A percentile compares a stretch with the other conserved stretches of the same genome.
phyloP scores from a whole-genome alignment of 2,329 filamentous ascomycete species.

The Sclerotinia trifoliorum region DNA sequence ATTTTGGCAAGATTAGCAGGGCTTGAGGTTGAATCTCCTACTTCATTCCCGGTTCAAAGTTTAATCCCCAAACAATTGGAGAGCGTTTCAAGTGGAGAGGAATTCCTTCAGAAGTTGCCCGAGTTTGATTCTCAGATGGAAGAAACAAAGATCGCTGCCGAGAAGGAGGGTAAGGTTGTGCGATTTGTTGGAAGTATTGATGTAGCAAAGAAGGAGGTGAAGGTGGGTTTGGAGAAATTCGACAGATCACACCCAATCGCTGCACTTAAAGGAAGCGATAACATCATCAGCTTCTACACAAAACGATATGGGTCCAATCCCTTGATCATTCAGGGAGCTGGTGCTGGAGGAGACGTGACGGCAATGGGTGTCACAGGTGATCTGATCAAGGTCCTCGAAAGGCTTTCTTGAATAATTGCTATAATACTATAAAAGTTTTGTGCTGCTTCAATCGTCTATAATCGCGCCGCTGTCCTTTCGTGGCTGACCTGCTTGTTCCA shows the following conservation, averaged over 20 bases:
- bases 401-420: conserved; percentile 41
- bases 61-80: conserved; percentile 88
- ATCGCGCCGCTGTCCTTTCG: conserved; percentile 27
- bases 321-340: conserved; percentile 90
- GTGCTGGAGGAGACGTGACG: conserved; percentile 91
- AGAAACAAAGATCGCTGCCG: conserved; percentile 77
- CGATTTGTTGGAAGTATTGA: conserved; percentile 94
- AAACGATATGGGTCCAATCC: conserved; percentile 89
- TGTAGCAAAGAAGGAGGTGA: conserved; percentile 74
- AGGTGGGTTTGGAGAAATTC: conserved; percentile 88
- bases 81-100: conserved; percentile 70
- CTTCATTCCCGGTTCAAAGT: conserved; percentile 89
- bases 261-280: conserved; percentile 92
- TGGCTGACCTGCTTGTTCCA: conserved; percentile 26
- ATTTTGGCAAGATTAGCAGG: conserved; percentile 88
- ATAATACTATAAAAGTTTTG: conserved; percentile 23
- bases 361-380: conserved; percentile 98
- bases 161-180: conserved; percentile 85
- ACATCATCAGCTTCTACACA: conserved; percentile 98
- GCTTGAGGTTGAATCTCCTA: conserved; percentile 76
- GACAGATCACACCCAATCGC: conserved; percentile 89
- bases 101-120: conserved; percentile 79
- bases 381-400: conserved; percentile 80
- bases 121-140: conserved; percentile 91
- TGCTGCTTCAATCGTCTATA: conserved; percentile 28